Conservation (phyloP, 2,329 filamentous ascomycete species). For the Beauveria varroae region DNA sequence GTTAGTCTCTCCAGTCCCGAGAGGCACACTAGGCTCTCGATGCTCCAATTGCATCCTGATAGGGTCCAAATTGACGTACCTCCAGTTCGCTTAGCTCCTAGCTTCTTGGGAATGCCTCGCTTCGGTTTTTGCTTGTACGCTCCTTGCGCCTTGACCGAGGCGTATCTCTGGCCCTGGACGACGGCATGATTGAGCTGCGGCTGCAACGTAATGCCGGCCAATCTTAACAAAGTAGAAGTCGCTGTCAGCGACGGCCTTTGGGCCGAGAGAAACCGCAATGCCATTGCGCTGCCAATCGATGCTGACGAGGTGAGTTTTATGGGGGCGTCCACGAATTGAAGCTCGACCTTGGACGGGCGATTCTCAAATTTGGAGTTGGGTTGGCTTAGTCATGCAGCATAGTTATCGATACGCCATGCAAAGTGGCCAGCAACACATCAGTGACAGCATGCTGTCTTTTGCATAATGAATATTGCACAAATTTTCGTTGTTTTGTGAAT, state of each 20-base stretch:
- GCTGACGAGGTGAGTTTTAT: slow-evolving; percentile 26
- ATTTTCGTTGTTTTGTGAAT: background rate
- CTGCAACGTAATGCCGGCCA: slow-evolving; percentile 16
- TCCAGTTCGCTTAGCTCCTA: slow-evolving; percentile 89
- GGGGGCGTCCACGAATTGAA: slow-evolving; percentile 20
- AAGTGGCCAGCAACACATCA: slow-evolving; percentile 15
- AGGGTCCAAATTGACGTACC: slow-evolving; percentile 47
- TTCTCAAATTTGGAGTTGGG: slow-evolving; percentile 12
- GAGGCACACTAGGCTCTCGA: too few relatives aligned
- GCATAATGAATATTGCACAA: background rate
- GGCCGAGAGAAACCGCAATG: slow-evolving; percentile 40
- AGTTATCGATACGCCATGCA: slow-evolving; percentile 16
- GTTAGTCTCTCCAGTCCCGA: background rate
- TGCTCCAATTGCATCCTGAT: background rate
- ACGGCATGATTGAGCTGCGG: slow-evolving; percentile 31
- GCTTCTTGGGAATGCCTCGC: slow-evolving; percentile 64
- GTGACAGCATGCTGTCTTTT: slow-evolving; percentile 2
- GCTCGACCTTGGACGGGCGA: slow-evolving; percentile 14
- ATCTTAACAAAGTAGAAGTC: slow-evolving; percentile 23
- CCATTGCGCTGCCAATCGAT: slow-evolving; percentile 12
- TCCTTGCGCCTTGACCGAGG: slow-evolving; percentile 57
- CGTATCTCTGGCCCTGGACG: slow-evolving; percentile 45
- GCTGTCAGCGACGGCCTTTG: slow-evolving; percentile 39
- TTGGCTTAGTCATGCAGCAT: slow-evolving; percentile 6
- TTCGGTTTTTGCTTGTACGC: slow-evolving; percentile 58